Evolutionary conservation across 495 filamentous ascomycete genomes (phyloP), one percentile per base, ranked within the genome.

Genomic region (Extremus antarcticus): DNA sequence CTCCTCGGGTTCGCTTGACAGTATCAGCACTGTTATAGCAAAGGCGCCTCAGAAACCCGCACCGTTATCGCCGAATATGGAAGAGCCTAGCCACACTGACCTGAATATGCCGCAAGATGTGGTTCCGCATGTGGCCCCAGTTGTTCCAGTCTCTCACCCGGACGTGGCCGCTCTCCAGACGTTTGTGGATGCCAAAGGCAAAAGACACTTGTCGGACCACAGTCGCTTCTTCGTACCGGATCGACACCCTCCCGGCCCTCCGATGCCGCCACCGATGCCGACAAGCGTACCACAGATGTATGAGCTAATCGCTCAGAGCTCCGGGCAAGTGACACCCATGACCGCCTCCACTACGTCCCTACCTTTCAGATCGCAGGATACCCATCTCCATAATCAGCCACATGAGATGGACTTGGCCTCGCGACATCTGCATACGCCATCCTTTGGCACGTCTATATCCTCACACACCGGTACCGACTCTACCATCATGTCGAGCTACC

Each of bases 221-320:
- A 29, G 22, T 20, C 47, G 47, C 47, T 50, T 38, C 47, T 50
- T n/a, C 24, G 25, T 50, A 15, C 47, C 47, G 8, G 11, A 50
- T 20, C 47, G 47, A 2, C 15, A 19, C 22, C 47, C 47, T 17
- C 47, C 47, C 7, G 47, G 47, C 10, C 47, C 47, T 2, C 22
- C 47, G 15, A 10, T 32, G 15, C 23, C 10, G 45, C n/a, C n/a
- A n/a, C n/a, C n/a, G n/a, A n/a, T n/a, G n/a, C n/a, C n/a, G n/a
- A n/a, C n/a, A n/a, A 47, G 3, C 10, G 11, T 22, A 15, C 45
- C 45, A 15, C 23, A 7, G 47, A 45, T 45, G 41, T 17, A 21
- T 21, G 41, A 7, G 19, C 41, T 45, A 7, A 45, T n/a, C 16
- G 7, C 7, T 45, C n/a, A 45, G 3, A 45, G 17, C n/a, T 3